phyloP scores from a whole-genome alignment of 2,329 filamentous ascomycete species.

The Cladosporium colombiae region DNA sequence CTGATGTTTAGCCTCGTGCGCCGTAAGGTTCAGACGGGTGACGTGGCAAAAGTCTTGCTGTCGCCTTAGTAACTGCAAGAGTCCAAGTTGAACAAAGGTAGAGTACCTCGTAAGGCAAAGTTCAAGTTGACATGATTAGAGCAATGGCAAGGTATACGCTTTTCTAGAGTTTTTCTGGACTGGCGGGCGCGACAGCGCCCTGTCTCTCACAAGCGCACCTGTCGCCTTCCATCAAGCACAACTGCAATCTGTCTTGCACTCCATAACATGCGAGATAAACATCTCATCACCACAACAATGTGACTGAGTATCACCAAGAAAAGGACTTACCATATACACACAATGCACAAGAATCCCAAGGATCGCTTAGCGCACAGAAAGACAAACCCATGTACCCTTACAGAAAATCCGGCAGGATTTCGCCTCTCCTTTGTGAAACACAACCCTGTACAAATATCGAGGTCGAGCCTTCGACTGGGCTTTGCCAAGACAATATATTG shows the following conservation, averaged over 20 bases:
- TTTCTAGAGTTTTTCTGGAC: background rate
- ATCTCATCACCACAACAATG: background rate
- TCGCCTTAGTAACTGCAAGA: background rate
- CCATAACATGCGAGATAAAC: background rate
- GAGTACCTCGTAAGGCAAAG: background rate
- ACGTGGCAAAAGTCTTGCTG: background rate
- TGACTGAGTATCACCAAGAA: background rate
- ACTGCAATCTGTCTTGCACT: background rate
- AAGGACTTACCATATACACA: background rate
- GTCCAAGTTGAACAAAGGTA: background rate
- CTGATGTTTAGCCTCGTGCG: background rate
- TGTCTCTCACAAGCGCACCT: background rate
- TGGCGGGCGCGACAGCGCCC: background rate
- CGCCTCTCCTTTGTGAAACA: background rate
- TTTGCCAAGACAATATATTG: background rate
- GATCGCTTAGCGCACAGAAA: background rate
- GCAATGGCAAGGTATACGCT: background rate
- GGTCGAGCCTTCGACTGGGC: background rate
- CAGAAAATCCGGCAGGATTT: background rate
- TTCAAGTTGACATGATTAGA: background rate
- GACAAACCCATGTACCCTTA: background rate
- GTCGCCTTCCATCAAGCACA: background rate
- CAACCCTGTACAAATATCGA: background rate
- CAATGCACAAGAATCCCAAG: background rate
- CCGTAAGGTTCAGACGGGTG: background rate